Evolutionary conservation across 305 asterid species (phyloP).

Genomic region (Nicotiana rustica): DNA sequence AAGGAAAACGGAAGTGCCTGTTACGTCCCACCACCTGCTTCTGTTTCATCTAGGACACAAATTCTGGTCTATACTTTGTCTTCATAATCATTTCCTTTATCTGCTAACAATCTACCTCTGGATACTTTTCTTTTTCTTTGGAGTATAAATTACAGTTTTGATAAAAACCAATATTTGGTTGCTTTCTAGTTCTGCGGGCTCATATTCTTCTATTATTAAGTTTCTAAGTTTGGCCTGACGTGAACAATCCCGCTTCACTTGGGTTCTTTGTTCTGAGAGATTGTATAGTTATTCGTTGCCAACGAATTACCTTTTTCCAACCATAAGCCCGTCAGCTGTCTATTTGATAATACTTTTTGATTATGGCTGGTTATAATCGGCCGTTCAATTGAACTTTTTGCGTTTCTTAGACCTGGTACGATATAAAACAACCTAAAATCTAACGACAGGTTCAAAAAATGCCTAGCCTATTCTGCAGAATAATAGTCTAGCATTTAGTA

Average conservation of each 20-base stretch:
- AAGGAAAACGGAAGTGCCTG: not conserved
- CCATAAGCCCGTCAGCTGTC: no score
- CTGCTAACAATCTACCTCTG: not conserved
- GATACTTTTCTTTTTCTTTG: not conserved
- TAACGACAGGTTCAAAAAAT: not conserved
- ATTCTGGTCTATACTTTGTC: not conserved
- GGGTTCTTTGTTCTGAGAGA: not conserved
- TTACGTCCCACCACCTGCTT: not conserved
- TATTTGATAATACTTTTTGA: not conserved
- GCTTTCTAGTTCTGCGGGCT: not conserved
- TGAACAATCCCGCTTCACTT: slow-evolving; percentile 1
- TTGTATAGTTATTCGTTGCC: slow-evolving; percentile 1
- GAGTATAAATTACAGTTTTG: not conserved
- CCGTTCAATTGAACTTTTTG: not conserved
- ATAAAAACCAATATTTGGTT: not conserved
- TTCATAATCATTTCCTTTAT: not conserved
- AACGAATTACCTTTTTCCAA: not conserved
- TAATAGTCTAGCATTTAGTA: not conserved
- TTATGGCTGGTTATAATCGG: not conserved
- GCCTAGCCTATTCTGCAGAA: not conserved
- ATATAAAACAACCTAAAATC: not conserved
- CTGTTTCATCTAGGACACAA: not conserved
- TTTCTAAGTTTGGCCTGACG: not conserved
- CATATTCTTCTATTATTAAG: slow-evolving; percentile 20
- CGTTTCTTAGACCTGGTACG: not conserved